These are phyloP conservation scores for Globisporangium uncinulatum DNA, from an alignment of 352 stramenopile species.

Conservation along the genomic window DNA sequence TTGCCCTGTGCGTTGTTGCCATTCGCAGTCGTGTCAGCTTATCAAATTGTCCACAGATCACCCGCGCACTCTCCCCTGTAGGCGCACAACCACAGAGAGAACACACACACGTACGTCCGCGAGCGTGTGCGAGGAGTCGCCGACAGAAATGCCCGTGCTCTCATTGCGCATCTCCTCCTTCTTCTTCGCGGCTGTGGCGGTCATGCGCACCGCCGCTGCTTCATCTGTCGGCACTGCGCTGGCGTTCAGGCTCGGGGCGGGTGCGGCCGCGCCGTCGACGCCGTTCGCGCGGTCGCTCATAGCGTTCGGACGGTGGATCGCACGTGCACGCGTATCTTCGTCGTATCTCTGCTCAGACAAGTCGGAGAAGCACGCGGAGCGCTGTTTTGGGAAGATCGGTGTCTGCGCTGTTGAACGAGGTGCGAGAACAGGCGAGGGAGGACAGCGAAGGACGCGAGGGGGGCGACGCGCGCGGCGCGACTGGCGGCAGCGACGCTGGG, in stretches of 20 bases:
- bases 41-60: background rate
- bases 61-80: background rate
- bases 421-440: background rate
- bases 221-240: conserved; percentile 17
- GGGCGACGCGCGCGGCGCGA: background rate
- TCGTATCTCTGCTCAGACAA: background rate
- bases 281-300: background rate
- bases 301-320: background rate
- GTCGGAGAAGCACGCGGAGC: background rate
- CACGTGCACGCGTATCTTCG: background rate
- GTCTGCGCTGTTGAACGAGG: background rate
- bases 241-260: conserved; percentile 7
- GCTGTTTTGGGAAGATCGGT: background rate
- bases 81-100: background rate
- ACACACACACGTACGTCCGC: conserved; percentile 51
- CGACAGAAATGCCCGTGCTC: conserved; percentile 77
- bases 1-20: conserved; percentile 43
- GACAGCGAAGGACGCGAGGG: background rate
- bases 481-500: background rate
- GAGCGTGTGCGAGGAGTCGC: conserved; percentile 75
- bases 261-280: background rate
- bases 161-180: conserved; percentile 82
- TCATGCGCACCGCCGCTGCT: conserved; percentile 33
- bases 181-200: conserved; percentile 44
- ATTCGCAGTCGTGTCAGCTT: background rate